Conservation (phyloP, 2,329 filamentous ascomycete genomes). For the Ceratocystis ficicola region DNA sequence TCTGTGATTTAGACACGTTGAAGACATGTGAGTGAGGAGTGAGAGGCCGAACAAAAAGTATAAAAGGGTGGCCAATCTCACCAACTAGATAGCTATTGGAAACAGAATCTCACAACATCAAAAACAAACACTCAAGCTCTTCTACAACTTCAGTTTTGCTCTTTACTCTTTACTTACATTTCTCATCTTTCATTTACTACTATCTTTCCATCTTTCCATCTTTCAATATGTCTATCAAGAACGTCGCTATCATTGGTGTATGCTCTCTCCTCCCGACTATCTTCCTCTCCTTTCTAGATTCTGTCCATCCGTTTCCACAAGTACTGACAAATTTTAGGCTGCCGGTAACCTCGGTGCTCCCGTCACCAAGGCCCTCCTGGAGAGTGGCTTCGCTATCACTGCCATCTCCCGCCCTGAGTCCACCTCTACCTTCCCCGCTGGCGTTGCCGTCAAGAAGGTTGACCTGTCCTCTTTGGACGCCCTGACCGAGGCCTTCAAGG, state of each 20-base stretch:
- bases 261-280: neutral
- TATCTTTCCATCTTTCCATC: neutral
- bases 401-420: slow-evolving; percentile 42
- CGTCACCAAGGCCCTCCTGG: slow-evolving; percentile 31
- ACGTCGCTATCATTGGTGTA: slow-evolving; percentile 32
- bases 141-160: neutral
- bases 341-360: slow-evolving; percentile 33
- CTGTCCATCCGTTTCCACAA: neutral
- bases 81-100: neutral
- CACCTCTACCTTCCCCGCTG: slow-evolving; percentile 28
- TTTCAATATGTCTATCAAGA: slow-evolving; percentile 27
- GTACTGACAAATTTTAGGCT: slow-evolving; percentile 21
- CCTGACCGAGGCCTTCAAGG: slow-evolving; percentile 40
- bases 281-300: neutral
- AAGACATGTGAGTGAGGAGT: neutral
- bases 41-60: neutral
- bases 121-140: neutral
- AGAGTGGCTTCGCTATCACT: slow-evolving; percentile 39
- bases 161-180: neutral
- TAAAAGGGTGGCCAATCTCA: neutral
- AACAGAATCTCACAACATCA: neutral
- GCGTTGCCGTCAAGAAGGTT: slow-evolving; percentile 35
- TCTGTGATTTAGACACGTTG: neutral
- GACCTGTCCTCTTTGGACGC: slow-evolving; percentile 39
- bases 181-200: neutral